phyloP scores from a whole-genome alignment of 1,139 yeast genomes.

The Hemisphaericaspora xylanilytica region DNA sequence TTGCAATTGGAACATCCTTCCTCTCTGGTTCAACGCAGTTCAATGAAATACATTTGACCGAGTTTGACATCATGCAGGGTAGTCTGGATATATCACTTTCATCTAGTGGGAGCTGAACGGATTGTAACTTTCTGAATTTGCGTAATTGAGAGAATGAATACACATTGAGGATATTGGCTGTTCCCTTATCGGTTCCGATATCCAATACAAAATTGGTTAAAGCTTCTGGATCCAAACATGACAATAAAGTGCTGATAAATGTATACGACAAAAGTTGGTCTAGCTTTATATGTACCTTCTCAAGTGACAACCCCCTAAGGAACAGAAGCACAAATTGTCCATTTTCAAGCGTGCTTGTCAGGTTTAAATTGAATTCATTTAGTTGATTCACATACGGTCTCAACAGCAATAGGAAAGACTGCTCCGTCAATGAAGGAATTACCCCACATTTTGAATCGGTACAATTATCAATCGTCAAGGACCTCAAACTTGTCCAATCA shows the following conservation, averaged over 20 bases:
- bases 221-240: background rate
- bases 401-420: constrained; percentile 1
- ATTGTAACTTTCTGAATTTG: constrained; percentile 12
- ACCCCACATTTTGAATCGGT: constrained; percentile 1
- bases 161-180: background rate
- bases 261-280: background rate
- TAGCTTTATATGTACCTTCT: background rate
- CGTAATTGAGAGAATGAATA: background rate
- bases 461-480: constrained; percentile 13
- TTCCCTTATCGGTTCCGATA: background rate
- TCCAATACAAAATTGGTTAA: constrained; percentile 3
- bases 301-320: background rate
- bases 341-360: background rate
- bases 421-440: too few relatives aligned
- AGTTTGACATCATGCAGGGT: constrained; percentile 5
- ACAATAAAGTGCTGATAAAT: background rate
- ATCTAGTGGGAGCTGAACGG: constrained; percentile 12
- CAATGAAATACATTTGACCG: background rate
- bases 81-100: constrained; percentile 11
- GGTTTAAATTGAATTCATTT: background rate
- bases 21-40: background rate
- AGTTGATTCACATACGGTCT: background rate
- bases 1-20: too few relatives aligned
- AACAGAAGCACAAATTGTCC: background rate
- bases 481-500: constrained; percentile 6